Conservation (phyloP, 192 early-diverging fungal species). For the Coemansia sp. region DNA sequence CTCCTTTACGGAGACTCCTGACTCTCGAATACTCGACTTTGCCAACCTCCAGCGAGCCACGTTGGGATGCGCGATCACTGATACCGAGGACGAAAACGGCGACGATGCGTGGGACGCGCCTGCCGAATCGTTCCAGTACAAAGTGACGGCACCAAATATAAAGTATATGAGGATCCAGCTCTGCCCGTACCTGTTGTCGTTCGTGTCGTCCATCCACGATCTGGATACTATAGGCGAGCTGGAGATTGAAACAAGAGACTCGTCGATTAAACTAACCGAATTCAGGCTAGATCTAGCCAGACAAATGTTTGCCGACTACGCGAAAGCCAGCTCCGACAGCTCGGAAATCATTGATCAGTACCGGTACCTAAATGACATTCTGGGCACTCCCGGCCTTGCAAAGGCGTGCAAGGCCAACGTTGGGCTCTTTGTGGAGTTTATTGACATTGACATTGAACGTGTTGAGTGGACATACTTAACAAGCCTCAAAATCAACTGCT, state of each 20-base stretch:
- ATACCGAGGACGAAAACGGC: background rate
- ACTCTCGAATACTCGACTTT: background rate
- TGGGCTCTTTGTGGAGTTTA: background rate
- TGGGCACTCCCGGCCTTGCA: background rate
- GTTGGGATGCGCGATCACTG: background rate
- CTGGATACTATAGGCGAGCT: background rate
- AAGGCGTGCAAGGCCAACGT: background rate
- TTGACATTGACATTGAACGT: background rate
- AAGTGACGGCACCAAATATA: background rate
- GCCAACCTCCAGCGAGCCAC: background rate
- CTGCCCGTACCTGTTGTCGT: background rate
- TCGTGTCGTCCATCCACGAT: background rate
- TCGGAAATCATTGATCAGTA: background rate
- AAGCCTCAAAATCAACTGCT: background rate
- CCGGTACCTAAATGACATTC: background rate
- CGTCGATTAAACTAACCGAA: background rate
- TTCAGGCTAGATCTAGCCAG: background rate
- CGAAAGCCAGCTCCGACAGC: background rate
- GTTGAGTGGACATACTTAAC: background rate
- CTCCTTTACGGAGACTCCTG: background rate
- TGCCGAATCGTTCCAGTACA: background rate
- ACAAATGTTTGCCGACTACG: background rate
- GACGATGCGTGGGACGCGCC: background rate
- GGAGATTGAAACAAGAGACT: background rate
- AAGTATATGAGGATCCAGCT: background rate